Conservation (phyloP, 2,329 filamentous ascomycete species). For the Alternaria sp. region DNA sequence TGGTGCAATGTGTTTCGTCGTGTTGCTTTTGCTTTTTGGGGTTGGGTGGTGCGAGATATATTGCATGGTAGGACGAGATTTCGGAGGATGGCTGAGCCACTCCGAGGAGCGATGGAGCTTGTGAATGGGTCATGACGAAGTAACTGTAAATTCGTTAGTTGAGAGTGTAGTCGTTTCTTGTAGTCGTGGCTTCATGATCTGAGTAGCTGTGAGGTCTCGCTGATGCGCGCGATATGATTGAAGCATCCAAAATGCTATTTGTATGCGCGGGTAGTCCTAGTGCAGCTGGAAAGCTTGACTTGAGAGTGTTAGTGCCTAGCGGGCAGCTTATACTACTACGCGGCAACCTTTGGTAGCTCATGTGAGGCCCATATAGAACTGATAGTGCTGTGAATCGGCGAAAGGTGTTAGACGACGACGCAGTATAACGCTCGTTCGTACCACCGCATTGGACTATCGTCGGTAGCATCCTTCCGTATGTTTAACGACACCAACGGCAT, state of each 20-base stretch:
- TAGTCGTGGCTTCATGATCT: not conserved
- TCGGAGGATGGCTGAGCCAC: not conserved
- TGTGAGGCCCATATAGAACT: not conserved
- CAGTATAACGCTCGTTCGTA: not conserved
- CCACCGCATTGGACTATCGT: constrained; percentile 15
- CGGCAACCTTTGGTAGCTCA: not conserved
- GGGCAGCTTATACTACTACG: not conserved
- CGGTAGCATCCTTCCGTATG: not conserved
- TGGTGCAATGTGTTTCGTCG: not conserved
- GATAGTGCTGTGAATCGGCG: not conserved
- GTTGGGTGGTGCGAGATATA: not conserved
- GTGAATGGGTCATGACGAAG: not conserved
- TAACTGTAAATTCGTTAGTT: not conserved
- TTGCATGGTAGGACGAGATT: not conserved
- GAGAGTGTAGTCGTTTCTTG: not conserved
- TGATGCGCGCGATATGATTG: not conserved
- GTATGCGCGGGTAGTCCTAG: fast-evolving
- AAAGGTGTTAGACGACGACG: not conserved
- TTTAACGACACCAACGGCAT: not conserved
- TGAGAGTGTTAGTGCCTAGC: fast-evolving
- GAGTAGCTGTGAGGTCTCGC: not conserved
- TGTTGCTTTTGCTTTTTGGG: not conserved
- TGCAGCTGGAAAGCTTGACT: not conserved
- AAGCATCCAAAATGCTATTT: not conserved
- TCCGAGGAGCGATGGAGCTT: not conserved